Base-by-base conservation (phyloP, 495 filamentous ascomycete species). In the Margaritispora aquatica region DNA sequence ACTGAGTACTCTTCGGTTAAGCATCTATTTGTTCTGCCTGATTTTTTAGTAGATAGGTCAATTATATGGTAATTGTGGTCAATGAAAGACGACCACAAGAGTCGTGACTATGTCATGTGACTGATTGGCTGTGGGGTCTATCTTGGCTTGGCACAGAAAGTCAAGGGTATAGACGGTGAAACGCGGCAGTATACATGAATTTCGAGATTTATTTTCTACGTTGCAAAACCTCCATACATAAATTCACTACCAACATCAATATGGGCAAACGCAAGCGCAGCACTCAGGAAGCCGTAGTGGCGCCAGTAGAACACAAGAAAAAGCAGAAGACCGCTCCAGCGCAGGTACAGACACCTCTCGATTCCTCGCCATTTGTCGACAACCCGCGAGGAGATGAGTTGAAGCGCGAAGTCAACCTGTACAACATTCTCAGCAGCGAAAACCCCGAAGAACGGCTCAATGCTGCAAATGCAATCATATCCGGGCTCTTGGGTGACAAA, bases 381-480 rank as follows among this genome's bases (percentile, higher is more conserved):
- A 69, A 73, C 21, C 67, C 69, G 13, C 72, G 63, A 34, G 68
- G 67, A 56, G 73, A 73, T 26, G 72, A 76, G 55, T 71, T 74
- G 61, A 74, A 71, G 57, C 63, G 77, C 11, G 80, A 83, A 63
- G 72, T 75, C 1, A 61, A 70, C 21, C 69, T 83, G 10, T 83
- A 83, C 68, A 72, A 82, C 19, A 63, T 73, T 7, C 75, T 83
- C 1, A 73, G 74, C 10, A 80, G 77, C 52, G 78, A 81, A 58
- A 78, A 79, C 55, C 65, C 59, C 13, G 64, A 67, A 44, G 78
- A 83, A 47, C 73, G 80, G 57, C 73, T 81, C 54, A 69, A 71
- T 46, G 77, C 79, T 2, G 80, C 78, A 13, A 74, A 73, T 55
- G 74, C 72, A 10, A 75, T 83, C 17, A 66, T 82, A 1, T 74